Evolutionary conservation across 2,329 filamentous ascomycete species (phyloP).

Genomic region (Ophiostoma perfectum): DNA sequence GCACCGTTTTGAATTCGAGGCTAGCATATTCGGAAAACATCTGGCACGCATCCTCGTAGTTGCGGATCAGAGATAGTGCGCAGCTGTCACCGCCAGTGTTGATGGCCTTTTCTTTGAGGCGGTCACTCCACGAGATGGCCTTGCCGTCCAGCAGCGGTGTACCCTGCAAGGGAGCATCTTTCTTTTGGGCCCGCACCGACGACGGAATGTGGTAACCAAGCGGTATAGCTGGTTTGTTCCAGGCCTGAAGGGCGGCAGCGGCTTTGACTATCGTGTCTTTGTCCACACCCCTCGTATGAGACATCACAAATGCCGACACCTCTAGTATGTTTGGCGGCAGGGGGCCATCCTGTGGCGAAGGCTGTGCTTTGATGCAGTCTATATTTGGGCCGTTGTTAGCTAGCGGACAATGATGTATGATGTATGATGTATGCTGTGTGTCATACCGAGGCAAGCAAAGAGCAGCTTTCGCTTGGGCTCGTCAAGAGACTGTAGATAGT

Average conservation of each 20-base stretch:
- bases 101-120: slow-evolving; percentile 19
- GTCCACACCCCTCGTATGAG: not conserved
- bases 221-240: slow-evolving; percentile 6
- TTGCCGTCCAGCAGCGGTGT: slow-evolving; percentile 20
- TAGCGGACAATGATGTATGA: not conserved
- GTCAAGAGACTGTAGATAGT: not conserved
- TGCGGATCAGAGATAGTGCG: slow-evolving; percentile 17
- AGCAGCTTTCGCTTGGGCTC: not conserved
- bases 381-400: not conserved
- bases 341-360: not conserved
- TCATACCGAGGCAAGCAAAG: not conserved
- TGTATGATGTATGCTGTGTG: not conserved
- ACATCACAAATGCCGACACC: not conserved
- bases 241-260: not conserved
- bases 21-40: slow-evolving; percentile 25
- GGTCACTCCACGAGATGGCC: slow-evolving; percentile 16
- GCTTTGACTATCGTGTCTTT: not conserved
- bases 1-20: slow-evolving; percentile 21
- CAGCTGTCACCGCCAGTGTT: not conserved
- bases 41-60: slow-evolving; percentile 20
- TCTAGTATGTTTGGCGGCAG: not conserved
- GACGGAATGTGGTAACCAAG: slow-evolving; percentile 13
- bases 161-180: slow-evolving; percentile 20
- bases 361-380: not conserved
- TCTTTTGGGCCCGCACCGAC: not conserved